A percentile compares a stretch with the other conserved stretches of the same genome.
These are phyloP conservation scores for Penicillium sp. DNA, from an alignment of 2,329 filamentous ascomycete genomes.

Conservation along the genomic window DNA sequence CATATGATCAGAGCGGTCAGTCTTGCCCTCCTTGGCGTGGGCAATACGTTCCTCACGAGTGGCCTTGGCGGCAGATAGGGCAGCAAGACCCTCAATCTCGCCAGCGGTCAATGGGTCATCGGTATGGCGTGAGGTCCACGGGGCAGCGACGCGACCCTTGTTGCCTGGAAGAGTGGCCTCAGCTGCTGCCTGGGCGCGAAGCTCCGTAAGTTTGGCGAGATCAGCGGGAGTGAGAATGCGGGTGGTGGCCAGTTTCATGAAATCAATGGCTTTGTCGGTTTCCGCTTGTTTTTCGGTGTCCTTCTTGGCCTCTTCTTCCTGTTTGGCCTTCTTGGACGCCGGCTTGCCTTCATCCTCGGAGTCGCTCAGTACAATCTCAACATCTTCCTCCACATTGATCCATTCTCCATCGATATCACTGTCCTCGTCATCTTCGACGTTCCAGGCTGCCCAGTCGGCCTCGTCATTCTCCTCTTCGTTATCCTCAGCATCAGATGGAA, in stretches of 20 bases:
- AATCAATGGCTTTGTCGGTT: constrained; percentile 40
- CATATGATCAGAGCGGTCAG: constrained; percentile 76
- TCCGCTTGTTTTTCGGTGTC: constrained; percentile 35
- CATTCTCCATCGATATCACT: constrained; percentile 80
- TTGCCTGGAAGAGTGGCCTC: constrained; percentile 58
- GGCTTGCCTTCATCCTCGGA: constrained; percentile 67
- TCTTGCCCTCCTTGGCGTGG: constrained; percentile 78
- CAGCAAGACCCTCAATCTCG: constrained; percentile 84
- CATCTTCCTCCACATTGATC: constrained; percentile 86
- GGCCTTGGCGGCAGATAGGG: constrained; percentile 68
- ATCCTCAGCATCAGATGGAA: constrained; percentile 61
- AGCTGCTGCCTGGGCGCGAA: constrained; percentile 71
- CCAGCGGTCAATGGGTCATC: constrained; percentile 89
- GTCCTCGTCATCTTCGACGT: constrained; percentile 58
- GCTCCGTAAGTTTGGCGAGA: constrained; percentile 88
- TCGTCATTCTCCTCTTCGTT: constrained; percentile 63
- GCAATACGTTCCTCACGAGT: constrained; percentile 89
- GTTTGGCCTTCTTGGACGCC: constrained; percentile 64
- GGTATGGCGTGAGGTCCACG: constrained; percentile 61
- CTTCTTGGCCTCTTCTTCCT: constrained; percentile 40
- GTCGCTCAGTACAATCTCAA: constrained; percentile 70
- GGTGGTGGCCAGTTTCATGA: constrained; percentile 75
- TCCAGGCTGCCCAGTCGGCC: constrained; percentile 60
- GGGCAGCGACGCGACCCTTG: constrained; percentile 48
- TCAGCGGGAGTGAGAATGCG: constrained; percentile 94